Evolutionary conservation across 2,329 filamentous ascomycete genomes (phyloP).

Genomic region (Lasiodiplodia citricola): DNA sequence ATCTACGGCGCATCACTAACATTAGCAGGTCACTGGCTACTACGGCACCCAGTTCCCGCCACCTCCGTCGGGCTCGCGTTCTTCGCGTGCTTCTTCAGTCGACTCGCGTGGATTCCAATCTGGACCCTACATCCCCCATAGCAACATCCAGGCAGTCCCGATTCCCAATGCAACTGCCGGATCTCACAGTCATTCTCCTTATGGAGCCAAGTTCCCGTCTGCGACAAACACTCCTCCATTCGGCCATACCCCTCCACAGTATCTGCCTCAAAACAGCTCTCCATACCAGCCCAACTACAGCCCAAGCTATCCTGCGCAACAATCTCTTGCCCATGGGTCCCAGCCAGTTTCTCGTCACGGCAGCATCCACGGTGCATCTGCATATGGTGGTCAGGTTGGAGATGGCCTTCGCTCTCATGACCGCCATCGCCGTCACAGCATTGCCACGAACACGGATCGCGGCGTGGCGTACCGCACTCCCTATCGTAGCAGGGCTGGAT

Average conservation of each 20-base stretch:
- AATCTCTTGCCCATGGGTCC: background rate
- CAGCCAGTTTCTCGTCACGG: constrained; percentile 14
- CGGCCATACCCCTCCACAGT: constrained; percentile 11
- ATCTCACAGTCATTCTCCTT: constrained; percentile 3
- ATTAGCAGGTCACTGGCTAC: constrained; percentile 8
- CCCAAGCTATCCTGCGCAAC: constrained; percentile 2
- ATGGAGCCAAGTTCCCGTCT: constrained; percentile 3
- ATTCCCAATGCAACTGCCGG: background rate
- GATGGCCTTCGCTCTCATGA: background rate
- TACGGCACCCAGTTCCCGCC: constrained; percentile 25
- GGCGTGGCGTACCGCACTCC: constrained; percentile 31
- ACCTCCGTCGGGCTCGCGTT: constrained; percentile 16
- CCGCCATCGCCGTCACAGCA: constrained; percentile 30
- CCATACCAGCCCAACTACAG: constrained; percentile 26
- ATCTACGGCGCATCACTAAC: background rate
- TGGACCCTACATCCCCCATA: constrained; percentile 23
- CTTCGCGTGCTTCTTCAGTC: constrained; percentile 23
- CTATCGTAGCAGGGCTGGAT: background rate
- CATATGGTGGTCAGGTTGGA: constrained; percentile 15
- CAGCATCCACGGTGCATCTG: constrained; percentile 1
- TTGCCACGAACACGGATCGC: constrained; percentile 36
- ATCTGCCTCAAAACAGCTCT: constrained; percentile 17
- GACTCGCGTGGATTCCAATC: constrained; percentile 19
- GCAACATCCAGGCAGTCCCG: constrained; percentile 17
- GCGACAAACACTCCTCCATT: constrained; percentile 11